A percentile compares a stretch with the other conserved stretches of the same genome.
These are phyloP conservation scores for Agaricus blazei DNA, from an alignment of 768 basidiomycete species.

Conservation along the genomic window DNA sequence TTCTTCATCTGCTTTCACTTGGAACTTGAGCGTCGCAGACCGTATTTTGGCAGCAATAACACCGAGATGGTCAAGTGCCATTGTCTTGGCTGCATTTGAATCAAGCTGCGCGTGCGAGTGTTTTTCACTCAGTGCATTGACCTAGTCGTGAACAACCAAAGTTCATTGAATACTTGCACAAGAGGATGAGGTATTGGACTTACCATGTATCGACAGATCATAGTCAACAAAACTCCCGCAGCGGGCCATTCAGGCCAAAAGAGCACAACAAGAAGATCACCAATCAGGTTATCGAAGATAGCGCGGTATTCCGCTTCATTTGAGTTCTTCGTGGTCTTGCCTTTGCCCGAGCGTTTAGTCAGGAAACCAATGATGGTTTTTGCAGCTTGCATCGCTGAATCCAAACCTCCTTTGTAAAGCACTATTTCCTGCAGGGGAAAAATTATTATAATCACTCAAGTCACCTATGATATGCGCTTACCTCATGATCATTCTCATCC, in stretches of 20 bases:
- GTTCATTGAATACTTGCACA: neutral
- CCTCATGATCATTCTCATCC: slow-evolving; percentile 66
- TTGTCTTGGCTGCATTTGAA: slow-evolving; percentile 78
- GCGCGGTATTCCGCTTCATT: slow-evolving; percentile 92
- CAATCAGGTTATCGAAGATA: slow-evolving; percentile 88
- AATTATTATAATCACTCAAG: slow-evolving; percentile 1
- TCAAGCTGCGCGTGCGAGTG: slow-evolving; percentile 66
- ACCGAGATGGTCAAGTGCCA: slow-evolving; percentile 92
- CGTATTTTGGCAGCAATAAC: slow-evolving; percentile 84
- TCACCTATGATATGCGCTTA: slow-evolving; percentile 18
- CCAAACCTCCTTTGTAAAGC: slow-evolving; percentile 66
- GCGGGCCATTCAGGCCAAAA: slow-evolving; percentile 99
- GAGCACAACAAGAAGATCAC: slow-evolving; percentile 81
- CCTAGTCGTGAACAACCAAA: slow-evolving; percentile 34
- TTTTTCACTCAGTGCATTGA: slow-evolving; percentile 77
- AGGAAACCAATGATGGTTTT: slow-evolving; percentile 78
- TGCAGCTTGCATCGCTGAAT: slow-evolving; percentile 81
- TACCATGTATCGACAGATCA: slow-evolving; percentile 86
- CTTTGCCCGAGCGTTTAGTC: slow-evolving; percentile 71
- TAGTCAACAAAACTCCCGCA: slow-evolving; percentile 72
- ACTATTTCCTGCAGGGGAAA: slow-evolving; percentile 50
- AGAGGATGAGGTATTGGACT: slow-evolving; percentile 12
- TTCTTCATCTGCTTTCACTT: slow-evolving; percentile 24
- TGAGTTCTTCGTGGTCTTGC: slow-evolving; percentile 83
- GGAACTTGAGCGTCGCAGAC: slow-evolving; percentile 45